Conservation (phyloP, 768 basidiomycete genomes). For the Collybia sordida region DNA sequence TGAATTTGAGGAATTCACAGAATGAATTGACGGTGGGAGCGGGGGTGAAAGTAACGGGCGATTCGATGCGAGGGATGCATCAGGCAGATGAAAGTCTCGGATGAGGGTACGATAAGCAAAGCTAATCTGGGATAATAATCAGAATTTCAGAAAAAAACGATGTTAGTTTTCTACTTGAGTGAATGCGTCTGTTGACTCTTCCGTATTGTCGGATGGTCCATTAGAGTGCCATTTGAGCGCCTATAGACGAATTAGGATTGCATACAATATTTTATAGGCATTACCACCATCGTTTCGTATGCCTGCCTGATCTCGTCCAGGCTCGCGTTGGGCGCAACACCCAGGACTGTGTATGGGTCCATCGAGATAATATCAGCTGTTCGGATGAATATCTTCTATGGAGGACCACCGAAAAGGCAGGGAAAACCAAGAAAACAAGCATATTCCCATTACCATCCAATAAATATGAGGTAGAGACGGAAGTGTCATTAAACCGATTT, state of each 20-base stretch:
- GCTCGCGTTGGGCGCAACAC: background rate
- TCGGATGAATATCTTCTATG: too few relatives aligned
- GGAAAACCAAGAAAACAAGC: too few relatives aligned
- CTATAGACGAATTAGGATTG: slow-evolving; percentile 24
- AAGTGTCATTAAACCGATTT: too few relatives aligned
- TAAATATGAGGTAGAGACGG: too few relatives aligned
- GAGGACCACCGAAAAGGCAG: too few relatives aligned
- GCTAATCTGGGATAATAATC: slow-evolving; percentile 39
- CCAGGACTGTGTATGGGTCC: background rate
- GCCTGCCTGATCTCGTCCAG: slow-evolving; percentile 34
- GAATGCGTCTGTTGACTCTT: slow-evolving; percentile 54
- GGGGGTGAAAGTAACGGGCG: slow-evolving; percentile 11
- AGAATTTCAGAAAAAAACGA: slow-evolving; percentile 1
- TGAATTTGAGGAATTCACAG: slow-evolving; percentile 22
- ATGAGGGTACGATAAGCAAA: slow-evolving; percentile 56
- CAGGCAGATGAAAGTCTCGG: slow-evolving; percentile 31
- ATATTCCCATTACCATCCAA: too few relatives aligned
- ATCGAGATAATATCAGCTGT: slow-evolving; percentile 16
- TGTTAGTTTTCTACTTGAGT: slow-evolving; percentile 44
- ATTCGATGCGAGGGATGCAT: slow-evolving; percentile 8
- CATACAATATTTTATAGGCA: slow-evolving; percentile 8
- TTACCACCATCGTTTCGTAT: slow-evolving; percentile 60
- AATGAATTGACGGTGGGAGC: slow-evolving; percentile 17
- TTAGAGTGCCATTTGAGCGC: slow-evolving; percentile 71
- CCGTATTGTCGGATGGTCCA: slow-evolving; percentile 53